phyloP scores from a whole-genome alignment of 169 alveolate species.

The Plasmodium billcollinsi region DNA sequence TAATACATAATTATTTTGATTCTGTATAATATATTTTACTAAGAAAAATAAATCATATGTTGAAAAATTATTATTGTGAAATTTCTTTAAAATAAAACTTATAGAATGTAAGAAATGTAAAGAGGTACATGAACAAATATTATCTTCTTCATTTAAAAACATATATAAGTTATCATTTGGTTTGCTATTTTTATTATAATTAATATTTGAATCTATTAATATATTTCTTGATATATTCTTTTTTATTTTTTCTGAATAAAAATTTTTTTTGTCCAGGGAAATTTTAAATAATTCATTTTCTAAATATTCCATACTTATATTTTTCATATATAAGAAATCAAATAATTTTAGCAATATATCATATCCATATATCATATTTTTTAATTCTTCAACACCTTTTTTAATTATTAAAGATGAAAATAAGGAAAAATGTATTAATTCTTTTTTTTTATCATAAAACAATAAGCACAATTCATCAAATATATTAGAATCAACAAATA shows the following conservation, averaged over 20 bases:
- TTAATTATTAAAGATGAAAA: conserved; percentile 41
- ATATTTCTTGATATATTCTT: conserved; percentile 19
- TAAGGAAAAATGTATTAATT: conserved; percentile 34
- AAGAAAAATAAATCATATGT: conserved; percentile 47
- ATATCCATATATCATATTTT: conserved; percentile 62
- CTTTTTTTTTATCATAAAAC: conserved; percentile 31
- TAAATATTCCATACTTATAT: conserved; percentile 38
- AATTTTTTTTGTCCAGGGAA: conserved; percentile 31
- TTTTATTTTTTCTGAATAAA: conserved; percentile 35
- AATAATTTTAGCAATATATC: conserved; percentile 34
- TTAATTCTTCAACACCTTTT: conserved; percentile 50
- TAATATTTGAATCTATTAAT: conserved; percentile 7
- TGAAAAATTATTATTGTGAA: conserved; percentile 29
- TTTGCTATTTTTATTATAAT: neutral
- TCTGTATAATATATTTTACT: conserved; percentile 55
- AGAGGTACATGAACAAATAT: conserved; percentile 63
- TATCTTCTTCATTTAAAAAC: conserved; percentile 36
- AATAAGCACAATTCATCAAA: conserved; percentile 62
- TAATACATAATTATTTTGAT: conserved; percentile 22
- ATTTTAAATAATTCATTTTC: conserved; percentile 60
- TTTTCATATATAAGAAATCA: conserved; percentile 11
- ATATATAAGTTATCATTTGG: conserved; percentile 15
- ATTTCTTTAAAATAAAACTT: conserved; percentile 27
- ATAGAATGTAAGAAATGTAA: conserved; percentile 55
- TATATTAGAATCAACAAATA: conserved; percentile 34